Conservation (phyloP, 495 filamentous ascomycete genomes). For the Penicillium tannophilum region DNA sequence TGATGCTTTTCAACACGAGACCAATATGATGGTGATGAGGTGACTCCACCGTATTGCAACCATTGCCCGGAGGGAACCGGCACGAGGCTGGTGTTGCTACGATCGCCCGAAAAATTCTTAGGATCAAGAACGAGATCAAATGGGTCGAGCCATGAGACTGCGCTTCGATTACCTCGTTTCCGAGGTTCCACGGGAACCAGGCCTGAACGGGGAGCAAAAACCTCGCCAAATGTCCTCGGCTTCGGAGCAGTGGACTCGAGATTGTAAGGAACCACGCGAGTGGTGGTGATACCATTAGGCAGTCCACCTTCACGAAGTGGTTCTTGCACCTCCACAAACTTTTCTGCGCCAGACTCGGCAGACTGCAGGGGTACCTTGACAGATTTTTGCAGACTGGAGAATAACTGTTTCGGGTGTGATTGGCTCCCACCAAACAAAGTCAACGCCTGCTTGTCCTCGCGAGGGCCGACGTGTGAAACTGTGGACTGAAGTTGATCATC, state of each 20-base stretch:
- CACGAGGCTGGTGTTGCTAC: constrained; percentile 44
- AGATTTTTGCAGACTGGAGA: constrained; percentile 74
- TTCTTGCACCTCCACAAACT: constrained; percentile 48
- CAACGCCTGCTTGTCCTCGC: constrained; percentile 60
- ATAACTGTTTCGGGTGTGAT: constrained; percentile 70
- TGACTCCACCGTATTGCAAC: constrained; percentile 48
- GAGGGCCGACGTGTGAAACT: constrained; percentile 28
- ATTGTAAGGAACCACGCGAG: constrained; percentile 64
- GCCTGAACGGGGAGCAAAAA: constrained; percentile 72
- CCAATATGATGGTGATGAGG: constrained; percentile 46
- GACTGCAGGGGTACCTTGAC: constrained; percentile 36
- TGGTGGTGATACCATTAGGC: constrained; percentile 72
- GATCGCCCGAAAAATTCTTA: constrained; percentile 39
- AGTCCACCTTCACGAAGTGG: constrained; percentile 63
- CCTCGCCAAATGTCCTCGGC: constrained; percentile 71
- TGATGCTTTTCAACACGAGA: constrained; percentile 42
- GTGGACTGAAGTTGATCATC: constrained; percentile 32
- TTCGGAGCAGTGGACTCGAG: constrained; percentile 37
- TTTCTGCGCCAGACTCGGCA: constrained; percentile 42
- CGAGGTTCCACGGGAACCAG: constrained; percentile 67
- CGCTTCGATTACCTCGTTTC: constrained; percentile 31
- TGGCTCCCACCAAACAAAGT: constrained; percentile 56
- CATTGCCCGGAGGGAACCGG: constrained; percentile 44
- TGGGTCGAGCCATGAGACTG: constrained; percentile 42
- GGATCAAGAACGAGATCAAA: constrained; percentile 45